Percentiles rank a stretch among this genome's conserved stretches.
Conservation (phyloP, 768 basidiomycete genomes). For the Obba rivulosa region DNA sequence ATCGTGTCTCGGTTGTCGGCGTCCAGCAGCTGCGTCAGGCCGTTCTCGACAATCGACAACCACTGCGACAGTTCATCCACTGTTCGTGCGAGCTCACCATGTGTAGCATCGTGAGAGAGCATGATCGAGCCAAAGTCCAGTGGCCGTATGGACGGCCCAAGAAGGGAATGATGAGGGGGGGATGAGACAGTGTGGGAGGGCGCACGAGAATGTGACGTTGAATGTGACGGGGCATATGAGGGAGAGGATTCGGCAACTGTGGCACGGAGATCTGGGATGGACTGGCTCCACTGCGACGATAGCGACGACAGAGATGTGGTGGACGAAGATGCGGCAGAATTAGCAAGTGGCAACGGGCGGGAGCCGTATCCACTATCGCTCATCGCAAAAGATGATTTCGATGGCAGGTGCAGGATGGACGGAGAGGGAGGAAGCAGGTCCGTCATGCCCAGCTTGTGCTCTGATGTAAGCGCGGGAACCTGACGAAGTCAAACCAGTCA, state of each 20-base stretch:
- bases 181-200: conserved; percentile 16
- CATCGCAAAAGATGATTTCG: conserved; percentile 32
- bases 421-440: conserved; percentile 77
- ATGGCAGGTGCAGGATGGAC: conserved; percentile 33
- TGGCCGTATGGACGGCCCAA: conserved; percentile 49
- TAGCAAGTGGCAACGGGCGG: conserved; percentile 12
- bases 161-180: conserved; percentile 12
- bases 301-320: conserved; percentile 35
- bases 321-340: conserved; percentile 31
- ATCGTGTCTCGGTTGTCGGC: conserved; percentile 45
- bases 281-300: conserved; percentile 23
- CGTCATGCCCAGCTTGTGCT: conserved; percentile 61
- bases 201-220: conserved; percentile 17
- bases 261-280: conserved; percentile 16
- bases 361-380: conserved; percentile 15
- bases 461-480: conserved; percentile 64
- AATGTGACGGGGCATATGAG: conserved; percentile 12
- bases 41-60: conserved; percentile 69
- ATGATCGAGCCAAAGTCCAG: conserved; percentile 63
- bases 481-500: conserved; percentile 17
- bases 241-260: conserved; percentile 10
- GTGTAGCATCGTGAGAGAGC: conserved; percentile 51
- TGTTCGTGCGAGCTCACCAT: conserved; percentile 63
- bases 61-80: conserved; percentile 74
- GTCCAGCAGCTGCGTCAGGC: conserved; percentile 64